phyloP scores from a whole-genome alignment of 306 rosid species.

The Mimosa pudica region DNA sequence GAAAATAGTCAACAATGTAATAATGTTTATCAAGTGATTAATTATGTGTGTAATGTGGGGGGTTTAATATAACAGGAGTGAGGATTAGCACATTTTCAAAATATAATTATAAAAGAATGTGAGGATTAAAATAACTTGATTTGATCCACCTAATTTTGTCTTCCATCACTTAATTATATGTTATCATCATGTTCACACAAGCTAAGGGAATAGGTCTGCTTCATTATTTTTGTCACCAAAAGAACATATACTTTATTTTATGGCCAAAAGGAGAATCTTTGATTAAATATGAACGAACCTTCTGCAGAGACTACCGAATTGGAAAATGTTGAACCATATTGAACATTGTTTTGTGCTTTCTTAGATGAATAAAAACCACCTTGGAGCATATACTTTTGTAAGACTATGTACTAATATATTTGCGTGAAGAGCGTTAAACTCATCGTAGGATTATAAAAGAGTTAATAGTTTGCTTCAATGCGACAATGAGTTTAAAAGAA shows the following conservation, averaged over 20 bases:
- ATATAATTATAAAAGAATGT: not conserved
- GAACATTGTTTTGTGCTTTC: not conserved
- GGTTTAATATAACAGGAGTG: not conserved
- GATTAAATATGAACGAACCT: not conserved
- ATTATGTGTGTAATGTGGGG: not conserved
- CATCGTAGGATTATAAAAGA: not conserved
- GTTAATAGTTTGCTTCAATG: no score
- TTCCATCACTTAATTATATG: not conserved
- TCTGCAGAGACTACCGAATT: not conserved
- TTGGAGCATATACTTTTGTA: not conserved
- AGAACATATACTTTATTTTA: not conserved
- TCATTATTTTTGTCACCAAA: not conserved
- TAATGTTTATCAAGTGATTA: not conserved
- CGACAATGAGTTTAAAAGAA: not conserved
- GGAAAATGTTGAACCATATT: not conserved
- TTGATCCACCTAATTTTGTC: conserved; percentile 16
- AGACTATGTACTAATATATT: not conserved
- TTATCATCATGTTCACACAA: conserved; percentile 2
- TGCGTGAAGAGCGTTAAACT: not conserved
- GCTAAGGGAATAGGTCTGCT: not conserved
- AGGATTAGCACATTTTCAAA: not conserved
- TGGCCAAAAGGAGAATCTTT: not conserved
- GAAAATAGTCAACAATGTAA: not conserved
- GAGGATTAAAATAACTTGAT: conserved; percentile 4
- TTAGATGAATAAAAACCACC: not conserved